Conservation (phyloP, 192 early-diverging fungal species). For the Backusella parvicylindrica region DNA sequence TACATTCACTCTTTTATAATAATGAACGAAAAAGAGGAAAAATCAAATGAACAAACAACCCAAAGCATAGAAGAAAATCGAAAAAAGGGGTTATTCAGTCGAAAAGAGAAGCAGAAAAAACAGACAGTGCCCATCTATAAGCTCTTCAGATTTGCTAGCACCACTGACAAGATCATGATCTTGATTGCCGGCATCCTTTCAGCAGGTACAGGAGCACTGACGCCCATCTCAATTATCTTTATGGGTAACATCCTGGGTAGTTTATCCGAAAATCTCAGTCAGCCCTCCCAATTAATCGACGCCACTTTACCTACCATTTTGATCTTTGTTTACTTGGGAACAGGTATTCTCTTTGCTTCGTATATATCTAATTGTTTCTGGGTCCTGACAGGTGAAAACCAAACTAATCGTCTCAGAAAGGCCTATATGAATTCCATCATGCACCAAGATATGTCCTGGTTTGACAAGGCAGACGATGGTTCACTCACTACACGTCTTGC, state of each 20-base stretch:
- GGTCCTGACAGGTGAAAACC: conserved; percentile 43
- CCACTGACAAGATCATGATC: conserved; percentile 14
- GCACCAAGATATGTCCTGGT: conserved; percentile 83
- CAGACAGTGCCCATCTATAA: conserved; percentile 50
- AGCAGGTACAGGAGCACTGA: conserved; percentile 17
- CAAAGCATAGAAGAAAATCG: neutral
- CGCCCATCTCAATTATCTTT: conserved; percentile 27
- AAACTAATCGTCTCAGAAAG: conserved; percentile 60
- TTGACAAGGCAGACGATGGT: conserved; percentile 72
- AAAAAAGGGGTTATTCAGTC: neutral
- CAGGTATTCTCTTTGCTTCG: conserved; percentile 48
- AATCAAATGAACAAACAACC: neutral
- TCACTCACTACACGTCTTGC: conserved; percentile 82
- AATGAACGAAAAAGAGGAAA: neutral
- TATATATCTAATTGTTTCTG: conserved; percentile 58
- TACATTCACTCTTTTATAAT: neutral
- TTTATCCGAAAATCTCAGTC: neutral
- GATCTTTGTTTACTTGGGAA: conserved; percentile 57
- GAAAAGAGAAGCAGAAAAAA: conserved; percentile 37
- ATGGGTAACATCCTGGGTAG: conserved; percentile 28
- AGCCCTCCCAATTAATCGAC: conserved; percentile 17
- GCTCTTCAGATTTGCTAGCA: conserved; percentile 63
- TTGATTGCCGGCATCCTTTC: conserved; percentile 8
- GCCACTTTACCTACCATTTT: conserved; percentile 26
- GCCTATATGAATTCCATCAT: conserved; percentile 72